Base-by-base conservation (phyloP, 2,329 filamentous ascomycete species). In the Fusarium temperatum region DNA sequence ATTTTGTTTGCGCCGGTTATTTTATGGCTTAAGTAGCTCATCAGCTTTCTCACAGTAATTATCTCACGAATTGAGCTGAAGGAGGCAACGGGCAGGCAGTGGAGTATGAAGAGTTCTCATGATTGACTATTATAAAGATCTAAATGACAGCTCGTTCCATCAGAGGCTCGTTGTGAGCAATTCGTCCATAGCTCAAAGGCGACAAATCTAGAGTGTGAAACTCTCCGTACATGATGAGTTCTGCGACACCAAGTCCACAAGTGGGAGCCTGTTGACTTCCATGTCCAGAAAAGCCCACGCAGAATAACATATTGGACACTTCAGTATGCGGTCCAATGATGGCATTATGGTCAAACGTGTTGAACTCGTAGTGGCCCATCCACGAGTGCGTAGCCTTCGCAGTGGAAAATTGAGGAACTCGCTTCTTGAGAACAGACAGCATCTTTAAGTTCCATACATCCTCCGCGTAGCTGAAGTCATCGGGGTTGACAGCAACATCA, bases 291-390 rank as follows among this genome's bases (percentile, higher is more conserved):
- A 69, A 71, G 0, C 61, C 66, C 1, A 36, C 61, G 9, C 66
- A 71, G 28, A 71, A 66, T 15, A 42, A 45, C 9, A 71, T 6
- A 6, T 69, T 69, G 0, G 6, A 26, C 5, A 66, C 26, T 39
- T 66, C 66, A 4, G 30, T 57, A 8, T 69, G 66, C 7, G 66
- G 66, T 4, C 66, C 68, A 12, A 71, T 55, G 22, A 71, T 71
- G 6, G 66, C 66, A 17, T 71, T 70, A 3, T 69, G 66, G 10
- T 70, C 66, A 18, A 71, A 69, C 1, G 56, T 66, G 35, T 70
- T 71, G 18, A 69, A 63, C 56, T 71, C 68, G 15, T 71, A 70
- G 41, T 70, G 66, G 0, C 66, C 66, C 51, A 71, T 66, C 66
- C 68, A 69, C 9, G 66, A 66, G 15, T 69, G 60, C 6, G 68